Conservation (phyloP, 345 rosid species). For the Combretum micranthum region DNA sequence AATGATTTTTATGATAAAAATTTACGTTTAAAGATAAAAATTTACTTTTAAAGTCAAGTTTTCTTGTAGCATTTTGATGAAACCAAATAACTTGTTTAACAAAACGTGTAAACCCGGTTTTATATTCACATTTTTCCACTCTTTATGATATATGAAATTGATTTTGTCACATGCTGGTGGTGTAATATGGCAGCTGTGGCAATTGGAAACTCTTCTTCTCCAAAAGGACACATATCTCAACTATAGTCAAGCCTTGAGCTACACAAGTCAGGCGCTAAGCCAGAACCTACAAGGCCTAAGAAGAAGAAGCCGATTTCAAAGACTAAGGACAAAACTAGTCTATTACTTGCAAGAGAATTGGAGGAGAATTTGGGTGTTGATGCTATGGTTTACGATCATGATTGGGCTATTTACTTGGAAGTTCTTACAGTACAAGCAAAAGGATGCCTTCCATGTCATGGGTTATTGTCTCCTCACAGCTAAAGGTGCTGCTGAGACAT, state of each 20-base stretch:
- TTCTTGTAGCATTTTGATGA: too few species aligned
- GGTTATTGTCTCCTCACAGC: constrained; percentile 92
- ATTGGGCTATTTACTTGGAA: constrained; percentile 84
- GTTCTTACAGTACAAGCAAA: constrained; percentile 73
- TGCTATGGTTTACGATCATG: constrained; percentile 79
- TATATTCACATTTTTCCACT: neutral
- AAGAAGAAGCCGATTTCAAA: constrained; percentile 38
- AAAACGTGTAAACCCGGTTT: neutral
- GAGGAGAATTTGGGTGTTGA: constrained; percentile 87
- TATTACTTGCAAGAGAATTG: constrained; percentile 84
- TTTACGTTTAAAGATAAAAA: too few species aligned
- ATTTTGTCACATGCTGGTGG: neutral
- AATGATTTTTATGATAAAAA: too few species aligned
- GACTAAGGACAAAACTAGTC: constrained; percentile 40
- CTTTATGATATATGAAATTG: neutral
- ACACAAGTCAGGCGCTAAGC: constrained; percentile 97
- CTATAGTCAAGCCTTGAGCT: constrained; percentile 94
- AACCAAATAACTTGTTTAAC: too few species aligned
- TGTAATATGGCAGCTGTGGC: constrained; percentile 73
- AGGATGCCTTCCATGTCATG: constrained; percentile 63
- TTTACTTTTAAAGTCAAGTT: too few species aligned
- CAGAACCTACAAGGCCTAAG: constrained; percentile 94
- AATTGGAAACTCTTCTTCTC: constrained; percentile 87
- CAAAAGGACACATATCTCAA: constrained; percentile 93
- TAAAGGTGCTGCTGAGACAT: constrained; percentile 93